Evolutionary conservation across 129 eudicot species (phyloP).

Genomic region (Arctium minus): DNA sequence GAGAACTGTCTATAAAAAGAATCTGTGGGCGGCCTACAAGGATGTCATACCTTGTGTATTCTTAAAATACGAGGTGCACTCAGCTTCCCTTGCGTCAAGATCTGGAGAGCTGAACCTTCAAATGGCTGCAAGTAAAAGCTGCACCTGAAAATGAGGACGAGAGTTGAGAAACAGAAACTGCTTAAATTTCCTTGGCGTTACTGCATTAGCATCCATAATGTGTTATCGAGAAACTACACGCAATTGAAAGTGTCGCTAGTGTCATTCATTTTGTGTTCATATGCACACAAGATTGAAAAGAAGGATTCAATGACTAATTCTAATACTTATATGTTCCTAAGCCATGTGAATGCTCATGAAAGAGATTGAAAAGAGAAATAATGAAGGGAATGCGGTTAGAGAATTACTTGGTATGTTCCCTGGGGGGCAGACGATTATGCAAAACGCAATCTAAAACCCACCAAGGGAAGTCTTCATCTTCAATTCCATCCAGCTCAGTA

Average conservation of each 20-base stretch:
- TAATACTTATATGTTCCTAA: neutral
- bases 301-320: neutral
- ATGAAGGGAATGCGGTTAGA: conserved; percentile 3
- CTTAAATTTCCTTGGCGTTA: neutral
- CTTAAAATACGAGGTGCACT: conserved; percentile 97
- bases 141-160: conserved; percentile 51
- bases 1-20: neutral
- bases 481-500: conserved; percentile 76
- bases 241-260: neutral
- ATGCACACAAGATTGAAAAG: neutral
- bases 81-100: conserved; percentile 87
- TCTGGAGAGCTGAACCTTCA: conserved; percentile 92
- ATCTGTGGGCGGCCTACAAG: neutral
- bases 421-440: conserved; percentile 84
- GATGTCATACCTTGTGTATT: conserved; percentile 68
- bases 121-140: conserved; percentile 86
- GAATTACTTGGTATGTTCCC: conserved; percentile 88
- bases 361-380: neutral
- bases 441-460: conserved; percentile 87
- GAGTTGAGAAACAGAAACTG: neutral
- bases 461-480: conserved; percentile 90
- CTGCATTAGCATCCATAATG: neutral
- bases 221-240: neutral
- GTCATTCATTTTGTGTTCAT: neutral
- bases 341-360: neutral